Conservation (phyloP, 2,329 filamentous ascomycete genomes). For the Aspergillus amoenus region DNA sequence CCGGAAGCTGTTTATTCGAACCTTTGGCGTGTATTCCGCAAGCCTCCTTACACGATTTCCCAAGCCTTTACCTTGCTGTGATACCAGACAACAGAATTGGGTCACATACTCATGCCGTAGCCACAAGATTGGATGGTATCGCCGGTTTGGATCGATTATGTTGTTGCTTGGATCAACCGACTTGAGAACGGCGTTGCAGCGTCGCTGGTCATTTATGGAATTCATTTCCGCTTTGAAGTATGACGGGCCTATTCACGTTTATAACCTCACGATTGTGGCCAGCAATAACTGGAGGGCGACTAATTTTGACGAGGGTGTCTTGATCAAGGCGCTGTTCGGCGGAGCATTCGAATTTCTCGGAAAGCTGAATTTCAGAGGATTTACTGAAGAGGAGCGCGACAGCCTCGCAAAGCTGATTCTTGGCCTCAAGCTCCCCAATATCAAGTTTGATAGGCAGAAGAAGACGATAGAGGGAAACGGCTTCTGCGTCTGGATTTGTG, state of each 20-base stretch:
- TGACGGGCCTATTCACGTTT: constrained; percentile 10
- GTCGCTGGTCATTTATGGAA: constrained; percentile 15
- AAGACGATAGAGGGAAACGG: constrained; percentile 7
- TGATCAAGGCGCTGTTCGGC: constrained; percentile 15
- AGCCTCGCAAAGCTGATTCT: constrained; percentile 7
- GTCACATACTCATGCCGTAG: constrained; percentile 7
- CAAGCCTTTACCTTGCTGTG: constrained; percentile 10
- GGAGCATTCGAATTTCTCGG: constrained; percentile 17
- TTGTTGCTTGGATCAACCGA: constrained; percentile 17
- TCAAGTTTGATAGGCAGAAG: constrained; percentile 13
- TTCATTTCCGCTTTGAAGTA: constrained; percentile 15
- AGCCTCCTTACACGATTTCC: constrained; percentile 13
- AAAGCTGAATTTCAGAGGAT: constrained; percentile 14
- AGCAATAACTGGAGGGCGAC: constrained; percentile 18
- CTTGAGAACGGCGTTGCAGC: constrained; percentile 11
- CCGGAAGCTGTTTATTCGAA: constrained; percentile 14
- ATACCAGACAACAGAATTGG: constrained; percentile 1
- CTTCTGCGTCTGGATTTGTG: constrained; percentile 14
- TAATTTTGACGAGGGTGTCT: constrained; percentile 17
- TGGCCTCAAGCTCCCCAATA: constrained; percentile 1
- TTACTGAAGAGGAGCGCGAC: constrained; percentile 14
- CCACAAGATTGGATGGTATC: constrained; percentile 7
- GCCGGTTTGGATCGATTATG: constrained; percentile 11
- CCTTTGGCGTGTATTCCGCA: constrained; percentile 13
- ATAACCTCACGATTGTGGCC: constrained; percentile 16